These are phyloP conservation scores for Candida gorgasii DNA, from an alignment of 805 yeast species.

Conservation along the genomic window DNA sequence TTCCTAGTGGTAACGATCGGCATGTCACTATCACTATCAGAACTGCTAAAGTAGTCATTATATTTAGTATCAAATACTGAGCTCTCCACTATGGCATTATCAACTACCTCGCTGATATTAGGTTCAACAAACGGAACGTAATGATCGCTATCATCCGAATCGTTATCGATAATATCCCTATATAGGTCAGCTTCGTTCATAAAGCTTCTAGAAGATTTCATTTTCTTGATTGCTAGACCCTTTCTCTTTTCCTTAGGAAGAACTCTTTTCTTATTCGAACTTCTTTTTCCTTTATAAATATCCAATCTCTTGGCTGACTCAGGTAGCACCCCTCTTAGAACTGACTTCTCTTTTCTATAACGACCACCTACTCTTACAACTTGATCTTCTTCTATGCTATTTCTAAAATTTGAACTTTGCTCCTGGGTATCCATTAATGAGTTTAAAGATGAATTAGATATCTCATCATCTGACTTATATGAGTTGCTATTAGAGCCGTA, in stretches of 20 bases:
- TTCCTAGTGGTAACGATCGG: neutral
- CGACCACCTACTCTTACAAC: slow-evolving; percentile 28
- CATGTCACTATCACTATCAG: slow-evolving; percentile 4
- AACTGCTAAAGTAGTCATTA: slow-evolving; percentile 11
- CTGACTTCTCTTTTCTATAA: slow-evolving; percentile 26
- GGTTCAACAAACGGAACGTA: slow-evolving; percentile 6
- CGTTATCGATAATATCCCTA: slow-evolving; percentile 10
- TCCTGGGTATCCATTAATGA: neutral
- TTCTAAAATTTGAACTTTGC: neutral
- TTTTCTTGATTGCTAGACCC: slow-evolving; percentile 38
- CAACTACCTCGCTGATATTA: neutral
- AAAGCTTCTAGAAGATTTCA: neutral
- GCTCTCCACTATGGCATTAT: slow-evolving; percentile 8
- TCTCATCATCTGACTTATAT: neutral
- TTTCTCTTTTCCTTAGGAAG: slow-evolving; percentile 24
- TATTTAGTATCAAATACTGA: slow-evolving; percentile 12
- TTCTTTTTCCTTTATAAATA: slow-evolving; percentile 19
- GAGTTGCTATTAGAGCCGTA: neutral
- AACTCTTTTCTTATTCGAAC: slow-evolving; percentile 1
- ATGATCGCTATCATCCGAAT: slow-evolving; percentile 5
- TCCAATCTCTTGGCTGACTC: slow-evolving; percentile 39
- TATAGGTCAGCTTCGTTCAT: slow-evolving; percentile 14
- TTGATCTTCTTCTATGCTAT: slow-evolving; percentile 10
- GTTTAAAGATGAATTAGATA: neutral
- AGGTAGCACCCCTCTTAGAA: slow-evolving; percentile 39